phyloP scores from a whole-genome alignment of 768 basidiomycete genomes.

The Boletellus ananiceps region DNA sequence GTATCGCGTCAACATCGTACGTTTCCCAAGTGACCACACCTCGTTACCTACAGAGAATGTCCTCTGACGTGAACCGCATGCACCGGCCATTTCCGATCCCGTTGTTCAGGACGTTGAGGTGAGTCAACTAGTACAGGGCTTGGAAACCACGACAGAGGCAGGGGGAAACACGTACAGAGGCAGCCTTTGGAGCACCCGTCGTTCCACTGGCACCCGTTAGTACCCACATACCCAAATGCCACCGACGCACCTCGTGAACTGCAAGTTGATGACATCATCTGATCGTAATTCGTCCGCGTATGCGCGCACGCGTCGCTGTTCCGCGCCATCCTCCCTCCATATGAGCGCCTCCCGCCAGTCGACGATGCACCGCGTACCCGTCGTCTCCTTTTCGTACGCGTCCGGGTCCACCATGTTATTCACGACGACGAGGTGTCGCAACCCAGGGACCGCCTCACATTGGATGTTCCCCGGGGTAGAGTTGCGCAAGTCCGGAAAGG shows the following conservation, averaged over 20 bases:
- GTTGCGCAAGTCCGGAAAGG: conserved; percentile 50
- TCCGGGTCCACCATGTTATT: conserved; percentile 48
- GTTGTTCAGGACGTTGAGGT: conserved; percentile 77
- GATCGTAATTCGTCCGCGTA: conserved; percentile 40
- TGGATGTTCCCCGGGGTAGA: conserved; percentile 53
- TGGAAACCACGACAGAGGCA: not conserved
- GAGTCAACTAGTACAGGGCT: conserved; percentile 55
- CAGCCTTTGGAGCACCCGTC: conserved; percentile 78
- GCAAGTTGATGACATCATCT: conserved; percentile 76
- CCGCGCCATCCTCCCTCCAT: conserved; percentile 54
- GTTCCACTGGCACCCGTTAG: conserved; percentile 52
- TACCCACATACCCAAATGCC: not conserved
- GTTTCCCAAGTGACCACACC: conserved; percentile 16
- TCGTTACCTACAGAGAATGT: conserved; percentile 54
- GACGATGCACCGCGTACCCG: conserved; percentile 46
- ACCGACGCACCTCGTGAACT: conserved; percentile 69
- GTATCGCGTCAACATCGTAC: conserved; percentile 1
- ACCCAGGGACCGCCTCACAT: conserved; percentile 52
- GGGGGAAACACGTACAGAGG: conserved; percentile 51
- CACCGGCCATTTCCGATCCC: conserved; percentile 62
- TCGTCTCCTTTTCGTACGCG: conserved; percentile 37
- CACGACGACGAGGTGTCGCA: conserved; percentile 63
- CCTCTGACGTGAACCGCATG: conserved; percentile 63
- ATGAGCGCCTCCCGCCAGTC: conserved; percentile 72
- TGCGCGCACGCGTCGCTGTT: conserved; percentile 41